Evolutionary conservation across 1,139 yeast genomes (phyloP), one percentile per base, ranked within the genome.

Genomic region (Kurtzmaniella quercitrusa): DNA sequence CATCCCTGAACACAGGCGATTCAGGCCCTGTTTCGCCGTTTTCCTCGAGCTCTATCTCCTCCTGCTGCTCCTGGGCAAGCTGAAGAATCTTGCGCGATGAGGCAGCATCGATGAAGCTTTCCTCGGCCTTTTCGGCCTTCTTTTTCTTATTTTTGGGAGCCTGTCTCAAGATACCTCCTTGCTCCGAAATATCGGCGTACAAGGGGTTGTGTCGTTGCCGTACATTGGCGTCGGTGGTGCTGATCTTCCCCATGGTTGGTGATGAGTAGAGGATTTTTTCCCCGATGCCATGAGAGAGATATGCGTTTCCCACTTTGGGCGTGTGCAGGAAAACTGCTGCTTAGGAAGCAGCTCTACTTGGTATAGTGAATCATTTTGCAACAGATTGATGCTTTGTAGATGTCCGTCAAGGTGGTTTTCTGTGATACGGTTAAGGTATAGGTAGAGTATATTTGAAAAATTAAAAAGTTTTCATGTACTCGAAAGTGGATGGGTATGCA

Each of bases 21-120:
- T 15, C 16, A 14, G 23, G 11, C 5, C 14, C 43, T 8, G 41
- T 34, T 4, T 52, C 51, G 3, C 53, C 56, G 14, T 63, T 61
- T 51, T 82, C 89, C 59, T 88, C 95, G 7, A 65, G 71, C 46
- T 77, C 86, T 25, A 91, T 63, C 60, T 93, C 98, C 40, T 87
- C 91, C 62, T 90, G 97, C 66, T 93, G 98, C 56, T 85, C 93
- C 55, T 79, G 82, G 14, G 98, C 98, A 52, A 93, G 73, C 59
- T 85, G 87, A 51, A 93, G 72, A 63, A 93, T 91, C 67, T 81
- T 89, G 64, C 95, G 77, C 1, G 98, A 87, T 33, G 89, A 73
- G 23, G 81, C 73, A 16, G 97, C 88, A 68, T 91, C 97, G 40
- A 93, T 75, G 54, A 67, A 84, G 38, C 77, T 83, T 46, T 85